Evolutionary conservation across 2,329 filamentous ascomycete genomes (phyloP), one percentile per base, ranked within the genome.

Genomic region (Atkinsonella texensis): DNA sequence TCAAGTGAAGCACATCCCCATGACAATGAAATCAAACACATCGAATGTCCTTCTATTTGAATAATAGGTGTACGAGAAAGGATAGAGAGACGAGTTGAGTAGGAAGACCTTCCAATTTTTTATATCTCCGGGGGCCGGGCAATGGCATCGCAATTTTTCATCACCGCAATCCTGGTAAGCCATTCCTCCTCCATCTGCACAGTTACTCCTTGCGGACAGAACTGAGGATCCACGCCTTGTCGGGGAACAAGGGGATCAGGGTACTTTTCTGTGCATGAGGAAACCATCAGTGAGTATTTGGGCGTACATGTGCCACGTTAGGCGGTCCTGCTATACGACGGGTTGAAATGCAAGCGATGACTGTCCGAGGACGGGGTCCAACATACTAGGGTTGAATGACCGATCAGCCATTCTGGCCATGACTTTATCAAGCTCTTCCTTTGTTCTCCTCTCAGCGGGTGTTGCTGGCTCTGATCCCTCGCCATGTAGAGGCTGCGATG

Each of bases 161-260:
- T 23, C 15, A 18, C 33, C 43, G 41, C 41, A 23, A 71, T 64
- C 52, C 63, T 63, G 20, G 60, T 61, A 17, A 68, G 60, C 59
- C 76, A 64, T 20, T 59, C 61, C 39, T 62, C 59, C 58, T 76
- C 74, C 52, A 64, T 65, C 54, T 72, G 69, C 2, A 59, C 54
- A 4, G 72, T 72, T 9, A 73, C 63, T 1, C 66, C 67, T 17
- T 59, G 64, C 0, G 71, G 70, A 49, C 66, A 65, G 55, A 65
- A 56, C 52, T 63, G 56, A 48, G 68, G 56, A 52, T 60, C 61
- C 4, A 65, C 52, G 3, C 61, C 57, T 46, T 64, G 57, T 23
- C 70, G 65, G 23, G 69, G 66, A 13, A 67, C 56, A 51, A 79
- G 63, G 33, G 76, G 75, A 53, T 79, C 74, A 8, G 69, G 68